Evolutionary conservation across 148 eudicot genomes (phyloP).

Genomic region (Camellia japonica): DNA sequence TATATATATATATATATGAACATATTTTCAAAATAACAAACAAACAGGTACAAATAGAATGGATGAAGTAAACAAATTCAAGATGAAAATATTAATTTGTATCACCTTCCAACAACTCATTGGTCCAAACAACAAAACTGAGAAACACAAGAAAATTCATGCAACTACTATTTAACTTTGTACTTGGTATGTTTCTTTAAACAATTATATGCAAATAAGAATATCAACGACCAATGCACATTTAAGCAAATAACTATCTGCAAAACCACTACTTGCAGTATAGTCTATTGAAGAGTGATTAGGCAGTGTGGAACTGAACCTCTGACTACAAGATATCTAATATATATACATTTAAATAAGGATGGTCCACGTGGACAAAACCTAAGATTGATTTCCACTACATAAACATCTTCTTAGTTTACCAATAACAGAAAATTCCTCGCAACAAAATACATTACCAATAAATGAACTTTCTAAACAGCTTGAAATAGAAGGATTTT

Average conservation of each 20-base stretch:
- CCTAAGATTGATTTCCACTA: background rate
- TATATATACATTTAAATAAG: too few species aligned
- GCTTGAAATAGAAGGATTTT: background rate
- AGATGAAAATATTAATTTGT: background rate
- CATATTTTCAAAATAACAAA: too few species aligned
- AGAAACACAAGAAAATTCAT: background rate
- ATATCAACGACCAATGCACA: background rate
- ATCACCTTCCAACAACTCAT: background rate
- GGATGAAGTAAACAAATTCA: too few species aligned
- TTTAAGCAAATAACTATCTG: background rate
- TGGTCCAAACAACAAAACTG: background rate
- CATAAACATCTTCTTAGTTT: conserved; percentile 1
- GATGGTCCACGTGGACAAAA: background rate
- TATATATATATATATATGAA: too few species aligned
- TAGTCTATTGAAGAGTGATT: background rate
- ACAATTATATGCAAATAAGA: background rate
- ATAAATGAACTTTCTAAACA: background rate
- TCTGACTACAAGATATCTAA: too few species aligned
- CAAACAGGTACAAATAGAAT: too few species aligned
- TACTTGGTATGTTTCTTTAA: background rate
- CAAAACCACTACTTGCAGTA: background rate
- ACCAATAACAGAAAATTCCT: background rate
- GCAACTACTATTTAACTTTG: background rate
- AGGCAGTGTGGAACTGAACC: too few species aligned
- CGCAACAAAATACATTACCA: conserved; percentile 3